phyloP scores from a whole-genome alignment of 345 rosid species.

The Anacardium occidentale region DNA sequence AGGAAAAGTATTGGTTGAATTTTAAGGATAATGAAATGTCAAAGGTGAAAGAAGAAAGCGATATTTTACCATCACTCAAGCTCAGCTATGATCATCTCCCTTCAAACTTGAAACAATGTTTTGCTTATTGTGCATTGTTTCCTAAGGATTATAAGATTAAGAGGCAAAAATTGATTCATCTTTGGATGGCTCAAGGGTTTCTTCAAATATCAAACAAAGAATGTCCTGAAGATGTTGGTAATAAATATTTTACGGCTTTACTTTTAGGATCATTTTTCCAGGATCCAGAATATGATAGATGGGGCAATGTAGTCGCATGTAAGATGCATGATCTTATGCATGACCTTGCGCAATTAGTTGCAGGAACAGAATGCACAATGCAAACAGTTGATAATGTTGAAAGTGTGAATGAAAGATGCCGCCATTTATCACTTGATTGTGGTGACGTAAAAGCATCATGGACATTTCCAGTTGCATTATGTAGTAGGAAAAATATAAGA shows the following conservation, averaged over 20 bases:
- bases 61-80: too few species aligned
- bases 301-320: background rate
- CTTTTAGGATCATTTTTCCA: constrained; percentile 8
- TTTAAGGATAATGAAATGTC: too few species aligned
- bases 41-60: too few species aligned
- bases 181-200: constrained; percentile 23
- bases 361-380: constrained; percentile 2
- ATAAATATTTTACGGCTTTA: constrained; percentile 9
- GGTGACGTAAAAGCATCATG: background rate
- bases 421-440: constrained; percentile 11
- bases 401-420: background rate
- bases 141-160: constrained; percentile 25
- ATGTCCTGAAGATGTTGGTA: too few species aligned
- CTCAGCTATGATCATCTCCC: too few species aligned
- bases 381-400: background rate
- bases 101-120: constrained; percentile 35
- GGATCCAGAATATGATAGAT: constrained; percentile 4
- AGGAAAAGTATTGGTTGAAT: too few species aligned
- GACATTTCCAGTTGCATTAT: background rate
- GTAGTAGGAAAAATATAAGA: background rate
- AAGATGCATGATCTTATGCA: constrained; percentile 33
- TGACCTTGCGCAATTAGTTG: constrained; percentile 20
- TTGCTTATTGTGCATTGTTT: constrained; percentile 35
- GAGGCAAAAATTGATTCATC: background rate
- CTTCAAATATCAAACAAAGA: too few species aligned